Conservation (phyloP, 352 stramenopile species). For the Pythium myriotylum region DNA sequence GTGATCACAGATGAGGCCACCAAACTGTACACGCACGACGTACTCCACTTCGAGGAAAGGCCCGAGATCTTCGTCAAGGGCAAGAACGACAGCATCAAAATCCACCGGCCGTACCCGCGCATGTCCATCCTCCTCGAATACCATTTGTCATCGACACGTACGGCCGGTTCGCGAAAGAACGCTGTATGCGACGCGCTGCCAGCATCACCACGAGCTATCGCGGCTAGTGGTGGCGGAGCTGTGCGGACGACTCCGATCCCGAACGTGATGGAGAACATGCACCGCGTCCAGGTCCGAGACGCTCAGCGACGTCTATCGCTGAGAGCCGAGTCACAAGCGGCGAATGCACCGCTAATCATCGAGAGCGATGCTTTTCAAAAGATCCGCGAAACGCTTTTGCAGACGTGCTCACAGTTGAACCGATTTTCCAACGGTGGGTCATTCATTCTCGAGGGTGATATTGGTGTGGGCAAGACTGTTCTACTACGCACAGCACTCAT, state of each 20-base stretch:
- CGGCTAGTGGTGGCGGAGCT: not conserved
- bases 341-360: conserved; percentile 50
- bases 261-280: conserved; percentile 88
- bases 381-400: conserved; percentile 52
- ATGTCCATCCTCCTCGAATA: conserved; percentile 87
- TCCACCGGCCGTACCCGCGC: conserved; percentile 83
- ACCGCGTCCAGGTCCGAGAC: conserved; percentile 83
- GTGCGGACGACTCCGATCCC: conserved; percentile 48
- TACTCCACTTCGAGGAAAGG: conserved; percentile 89
- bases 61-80: conserved; percentile 92
- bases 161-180: conserved; percentile 13
- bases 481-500: conserved; percentile 63
- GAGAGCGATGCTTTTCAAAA: conserved; percentile 64
- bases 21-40: conserved; percentile 80
- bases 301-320: conserved; percentile 66
- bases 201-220: conserved; percentile 6
- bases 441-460: conserved; percentile 83
- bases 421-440: conserved; percentile 63
- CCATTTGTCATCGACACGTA: conserved; percentile 50
- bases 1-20: conserved; percentile 90
- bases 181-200: conserved; percentile 29
- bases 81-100: conserved; percentile 91
- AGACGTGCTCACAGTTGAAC: conserved; percentile 71
- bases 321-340: conserved; percentile 49
- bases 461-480: conserved; percentile 83